A percentile compares a stretch with the other conserved stretches of the same genome.
Evolutionary conservation across 306 rosid species (phyloP).

Genomic region (Geum urbanum): DNA sequence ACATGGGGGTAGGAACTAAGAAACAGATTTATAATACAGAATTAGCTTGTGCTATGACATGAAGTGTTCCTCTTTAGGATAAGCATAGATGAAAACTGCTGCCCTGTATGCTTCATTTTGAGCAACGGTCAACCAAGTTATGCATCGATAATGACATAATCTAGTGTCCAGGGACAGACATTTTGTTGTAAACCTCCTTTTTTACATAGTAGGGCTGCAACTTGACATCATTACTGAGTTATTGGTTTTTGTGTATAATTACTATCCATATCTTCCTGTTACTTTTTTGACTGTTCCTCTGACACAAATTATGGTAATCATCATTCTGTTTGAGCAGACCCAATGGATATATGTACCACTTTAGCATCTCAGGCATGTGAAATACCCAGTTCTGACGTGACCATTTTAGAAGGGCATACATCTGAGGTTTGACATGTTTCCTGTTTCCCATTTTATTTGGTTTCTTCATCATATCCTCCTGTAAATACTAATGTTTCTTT

Average conservation of each 20-base stretch:
- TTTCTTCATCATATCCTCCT: slow-evolving; percentile 16
- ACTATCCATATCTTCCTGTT: neutral
- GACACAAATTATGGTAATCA: neutral
- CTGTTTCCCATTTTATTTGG: slow-evolving; percentile 12
- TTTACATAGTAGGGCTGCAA: neutral
- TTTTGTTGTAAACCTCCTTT: neutral
- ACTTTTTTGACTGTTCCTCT: neutral
- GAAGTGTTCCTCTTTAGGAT: neutral
- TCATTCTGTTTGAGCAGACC: slow-evolving; percentile 52
- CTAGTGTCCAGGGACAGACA: neutral
- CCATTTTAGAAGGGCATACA: slow-evolving; percentile 88
- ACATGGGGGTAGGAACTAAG: neutral
- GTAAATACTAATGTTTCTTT: slow-evolving; percentile 26
- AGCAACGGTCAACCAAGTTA: neutral
- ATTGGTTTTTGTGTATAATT: neutral
- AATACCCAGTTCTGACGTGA: slow-evolving; percentile 77
- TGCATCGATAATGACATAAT: neutral
- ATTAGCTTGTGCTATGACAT: neutral
- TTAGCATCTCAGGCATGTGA: slow-evolving; percentile 57
- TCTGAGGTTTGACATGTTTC: slow-evolving; percentile 64
- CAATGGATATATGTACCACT: slow-evolving; percentile 63
- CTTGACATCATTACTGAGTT: neutral
- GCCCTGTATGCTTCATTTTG: neutral
- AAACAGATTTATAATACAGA: neutral
- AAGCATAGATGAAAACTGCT: neutral